Evolutionary conservation across 768 basidiomycete species (phyloP), one percentile per base, ranked within the genome.

Genomic region (Tulasnella calospora): DNA sequence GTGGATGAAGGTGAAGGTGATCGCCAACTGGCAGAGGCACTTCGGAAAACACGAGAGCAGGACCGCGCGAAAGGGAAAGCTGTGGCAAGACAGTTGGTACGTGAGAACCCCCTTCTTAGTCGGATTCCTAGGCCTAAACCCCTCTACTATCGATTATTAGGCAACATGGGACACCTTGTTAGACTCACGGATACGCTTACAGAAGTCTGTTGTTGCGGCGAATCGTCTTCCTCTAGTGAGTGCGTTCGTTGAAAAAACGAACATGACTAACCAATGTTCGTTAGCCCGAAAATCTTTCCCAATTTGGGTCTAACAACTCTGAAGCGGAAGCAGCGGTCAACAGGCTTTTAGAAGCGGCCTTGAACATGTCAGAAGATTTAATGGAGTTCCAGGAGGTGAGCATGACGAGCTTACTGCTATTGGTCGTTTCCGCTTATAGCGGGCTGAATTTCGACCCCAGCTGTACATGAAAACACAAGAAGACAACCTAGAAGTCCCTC

Each of bases 101-200:
- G 93, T 86, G 30, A 71, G 1, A 23, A 15, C 36, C 36, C 19
- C 9, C 36, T 21, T 30, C 5, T 70, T 15, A n/a, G 27, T 46
- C 40, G 38, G 36, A 47, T 13, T 41, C n/a, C 6, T 41, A 6
- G 40, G 27, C 44, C 21, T 78, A 40, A 41, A 10, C 2, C 21
- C 9, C 30, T 12, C n/a, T 21, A 9, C 71, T 30, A n/a, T n/a
- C 30, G 30, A 21, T 10, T 9, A 61, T 41, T 67, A 78, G 77
- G 70, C 67, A 41, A 84, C 96, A 46, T 98, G 95, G 93, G 95
- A 98, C 83, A 87, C 88, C 6, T 86, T 98, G 47, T 87, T 98
- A 38, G 94, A 98, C 83, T 90, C 93, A n/a, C 90, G 97, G 46
- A 99, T 99, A 83, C 91, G 91, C 35, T 84, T 98, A 67, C 97